Base-by-base conservation (phyloP, 495 filamentous ascomycete genomes). In the Bacidia rubella region DNA sequence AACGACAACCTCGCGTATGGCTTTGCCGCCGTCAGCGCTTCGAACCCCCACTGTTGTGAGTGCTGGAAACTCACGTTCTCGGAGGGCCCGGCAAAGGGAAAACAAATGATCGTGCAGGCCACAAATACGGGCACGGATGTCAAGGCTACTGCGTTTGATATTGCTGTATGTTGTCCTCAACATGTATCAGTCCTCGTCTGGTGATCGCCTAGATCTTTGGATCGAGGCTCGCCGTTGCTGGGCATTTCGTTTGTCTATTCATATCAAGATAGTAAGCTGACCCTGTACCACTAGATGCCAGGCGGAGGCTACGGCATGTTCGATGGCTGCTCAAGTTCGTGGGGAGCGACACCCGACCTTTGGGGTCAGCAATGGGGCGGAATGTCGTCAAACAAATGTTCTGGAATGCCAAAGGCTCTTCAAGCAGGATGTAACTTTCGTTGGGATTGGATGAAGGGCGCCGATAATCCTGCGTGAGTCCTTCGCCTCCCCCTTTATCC, bases 41-140 rank as follows among this genome's bases (percentile, higher is more conserved):
- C 61, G 2, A 76, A 74, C 46, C 65, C 68, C 51, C 74, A 64
- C 26, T 83, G 81, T 69, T 83, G 81, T 62, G 70, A 75, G 53
- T 83, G 81, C 63, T 85, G 81, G 62, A 71, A 82, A 65, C 64
- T 81, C 47, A 81, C 78, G 10, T 82, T 83, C 62, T n/a, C n/a
- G n/a, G n/a, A n/a, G n/a, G n/a, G n/a, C n/a, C n/a, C n/a, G n/a
- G n/a, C n/a, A n/a, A n/a, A n/a, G n/a, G n/a, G n/a, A n/a, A n/a
- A n/a, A n/a, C n/a, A n/a, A n/a, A n/a, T n/a, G n/a, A n/a, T n/a
- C 49, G 76, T 83, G 19, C 80, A 83, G 66, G 77, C 79, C 11
- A 81, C 76, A 43, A 85, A 85, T 59, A 82, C 77, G 19, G 79
- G 77, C 12, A 74, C 70, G 19, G 78, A 82, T 51, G 59, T 82